Base-by-base conservation (phyloP, 2,329 filamentous ascomycete species). In the Botryosphaeria dothidea region DNA sequence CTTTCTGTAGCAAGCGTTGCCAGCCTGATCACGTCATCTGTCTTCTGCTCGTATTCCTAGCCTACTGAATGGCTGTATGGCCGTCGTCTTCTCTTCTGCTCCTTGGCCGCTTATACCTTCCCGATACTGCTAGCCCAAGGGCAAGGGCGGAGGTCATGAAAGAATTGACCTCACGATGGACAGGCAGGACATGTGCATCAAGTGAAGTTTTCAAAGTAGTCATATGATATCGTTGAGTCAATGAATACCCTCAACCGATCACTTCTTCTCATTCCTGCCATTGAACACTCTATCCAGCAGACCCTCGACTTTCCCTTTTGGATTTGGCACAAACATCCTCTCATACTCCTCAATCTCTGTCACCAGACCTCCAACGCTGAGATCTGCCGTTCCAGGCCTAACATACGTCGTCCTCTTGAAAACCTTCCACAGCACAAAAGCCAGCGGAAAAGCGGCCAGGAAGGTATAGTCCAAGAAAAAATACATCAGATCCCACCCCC, bases 401-500 rank as follows among this genome's bases (percentile, higher is more conserved):
- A 64, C 60, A 45, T 64, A 66, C 19, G 46, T 63, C 17, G 65
- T 66, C 41, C 41, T 57, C 49, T 58, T 63, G 7, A 52, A 31
- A 6, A 64, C 34, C 60, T 66, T 66, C 65, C 65, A 66, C 15
- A 23, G 31, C 17, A 36, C n/a, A 31, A 60, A 60, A n/a, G 56
- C 56, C 1, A 60, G 3, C 13, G 56, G 56, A 17, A 60, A 60
- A 15, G 56, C 56, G 4, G 38, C 56, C 38, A 60, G 25, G 5
- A 60, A 45, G 15, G 56, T 46, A 21, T 60, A 60, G 6, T 60
- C 56, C 23, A 60, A 34, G 75, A 92, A 92, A 29, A 94, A 76
- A 74, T 94, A 95, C 9, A 85, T 87, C 5, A 90, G 72, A 66
- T 86, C 83, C 91, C 90, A 94, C 4, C 84, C 82, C 2, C 82